Evolutionary conservation across 495 filamentous ascomycete genomes (phyloP), one percentile per base, ranked within the genome.

Genomic region (Usnea hakonensis): DNA sequence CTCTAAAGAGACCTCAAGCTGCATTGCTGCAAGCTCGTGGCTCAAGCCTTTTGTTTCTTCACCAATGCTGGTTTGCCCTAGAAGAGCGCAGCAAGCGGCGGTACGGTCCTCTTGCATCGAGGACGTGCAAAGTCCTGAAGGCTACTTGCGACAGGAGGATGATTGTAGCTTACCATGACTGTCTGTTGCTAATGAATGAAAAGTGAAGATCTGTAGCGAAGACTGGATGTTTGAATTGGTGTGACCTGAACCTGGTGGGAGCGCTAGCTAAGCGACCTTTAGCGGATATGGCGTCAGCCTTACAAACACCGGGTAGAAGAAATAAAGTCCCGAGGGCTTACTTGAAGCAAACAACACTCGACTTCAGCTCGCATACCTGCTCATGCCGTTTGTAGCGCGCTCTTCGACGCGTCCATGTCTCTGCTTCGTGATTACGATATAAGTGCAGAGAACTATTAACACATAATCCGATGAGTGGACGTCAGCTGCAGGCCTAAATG

Each of bases 1-100:
- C 90, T 95, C 90, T 96, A 96, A 77, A 86, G 88, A 91, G 87
- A 81, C 78, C 76, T 75, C 73, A 77, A 79, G 76, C 70, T 72
- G 79, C 83, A 80, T 87, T 82, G 76, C 84, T 79, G 77, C 82
- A 73, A 76, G 77, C 77, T 69, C 74, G 74, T 79, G 79, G 73
- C 88, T 92, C 89, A 87, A 92, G 90, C 87, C 90, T 89, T 52
- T 52, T 7, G 60, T n/a, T 56, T 61, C 53, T 46, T 57, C 54
- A 57, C 52, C 53, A 36, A 14, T 56, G 40, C 53, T 57, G 21
- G 21, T 7, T n/a, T 19, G 30, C 53, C 57, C 54, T 11, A 35
- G 4, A 5, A 62, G 38, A 57, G 41, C 60, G 53, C 53, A 57
- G 54, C 54, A 1, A 19, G 13, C 17, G 32, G 38, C n/a, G 21